Base-by-base conservation (phyloP, 345 rosid genomes). In the Populus deltoides region DNA sequence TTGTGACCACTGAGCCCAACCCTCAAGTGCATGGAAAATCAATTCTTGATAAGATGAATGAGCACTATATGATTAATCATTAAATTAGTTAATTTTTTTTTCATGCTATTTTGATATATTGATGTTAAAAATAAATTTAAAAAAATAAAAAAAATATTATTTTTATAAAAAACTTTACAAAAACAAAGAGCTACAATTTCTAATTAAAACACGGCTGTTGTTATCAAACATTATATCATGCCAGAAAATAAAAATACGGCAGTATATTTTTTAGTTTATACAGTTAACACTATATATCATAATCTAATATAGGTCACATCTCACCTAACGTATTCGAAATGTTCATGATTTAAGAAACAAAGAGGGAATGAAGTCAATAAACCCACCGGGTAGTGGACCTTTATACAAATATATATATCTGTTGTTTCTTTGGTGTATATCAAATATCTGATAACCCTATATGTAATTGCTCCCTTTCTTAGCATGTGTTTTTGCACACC, bases 301-400 rank as follows among this genome's bases (percentile, higher is more conserved):
- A 72, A 70, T 53, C 41, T 36, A 77, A 59, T 68, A 31, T 27
- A 43, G 17, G 82, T 76, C 73, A 68, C 75, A 39, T 79, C 78
- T 72, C 70, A 83, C 75, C 68, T 2, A 75, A 61, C 74, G 0
- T 47, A 8, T 63, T 79, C 57, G 59, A 72, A 73, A 24, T 16
- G 43, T 29, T 66, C 4, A n/a, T 57, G 13, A 57, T 57, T 57
- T 22, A 57, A n/a, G 63, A 57, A n/a, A 57, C 5, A 41, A 12
- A 9, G 49, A 71, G 38, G 16, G 68, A 57, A 78, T 71, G 61
- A 75, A 75, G 82, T 53, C 39, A 38, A 70, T 43, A 79, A 82
- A 35, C 25, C 71, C 45, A 72, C 43, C 15, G 47, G 18, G 11
- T 22, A 73, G 73, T 63, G 78, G 76, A 68, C 75, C 77, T 29